Conservation (phyloP, 495 filamentous ascomycete species). For the Penicillium desertorum region DNA sequence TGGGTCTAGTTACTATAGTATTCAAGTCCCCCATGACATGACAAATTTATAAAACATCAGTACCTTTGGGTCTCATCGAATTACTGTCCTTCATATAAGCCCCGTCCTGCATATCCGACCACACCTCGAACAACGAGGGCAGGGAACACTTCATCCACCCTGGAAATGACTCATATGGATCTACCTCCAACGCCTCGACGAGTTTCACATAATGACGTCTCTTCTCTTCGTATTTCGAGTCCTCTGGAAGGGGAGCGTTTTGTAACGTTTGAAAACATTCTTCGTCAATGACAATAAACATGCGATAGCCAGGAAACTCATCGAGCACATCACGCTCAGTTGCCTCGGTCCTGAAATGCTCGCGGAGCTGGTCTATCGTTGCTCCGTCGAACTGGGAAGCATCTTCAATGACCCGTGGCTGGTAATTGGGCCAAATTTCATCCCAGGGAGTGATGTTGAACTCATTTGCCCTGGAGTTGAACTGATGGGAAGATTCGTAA, state of each 20-base stretch:
- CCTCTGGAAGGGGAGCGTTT: slow-evolving; percentile 8
- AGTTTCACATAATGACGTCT: slow-evolving; percentile 19
- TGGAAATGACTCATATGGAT: slow-evolving; percentile 2
- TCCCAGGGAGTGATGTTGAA: slow-evolving; percentile 12
- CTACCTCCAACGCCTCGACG: slow-evolving; percentile 18
- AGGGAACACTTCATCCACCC: slow-evolving; percentile 19
- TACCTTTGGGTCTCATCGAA: slow-evolving; percentile 14
- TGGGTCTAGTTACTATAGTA: too few species aligned
- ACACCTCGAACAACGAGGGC: slow-evolving; percentile 14
- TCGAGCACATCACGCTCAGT: slow-evolving; percentile 12
- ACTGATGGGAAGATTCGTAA: slow-evolving; percentile 10
- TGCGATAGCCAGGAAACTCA: slow-evolving; percentile 13
- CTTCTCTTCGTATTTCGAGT: slow-evolving; percentile 7
- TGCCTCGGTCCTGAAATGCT: slow-evolving; percentile 15
- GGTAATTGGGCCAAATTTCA: slow-evolving; percentile 17
- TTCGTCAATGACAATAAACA: slow-evolving; percentile 22
- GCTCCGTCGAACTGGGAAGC: slow-evolving; percentile 17
- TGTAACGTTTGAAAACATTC: slow-evolving; percentile 17
- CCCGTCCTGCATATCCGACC: slow-evolving; percentile 13
- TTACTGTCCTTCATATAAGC: slow-evolving; percentile 15
- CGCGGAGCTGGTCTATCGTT: slow-evolving; percentile 19
- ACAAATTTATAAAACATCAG: slow-evolving; percentile 14
- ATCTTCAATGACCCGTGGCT: slow-evolving; percentile 20
- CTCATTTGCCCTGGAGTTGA: slow-evolving; percentile 14
- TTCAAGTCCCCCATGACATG: neutral